Percentiles rank a stretch among this genome's conserved stretches.
Conservation (phyloP, 176 grass and related monocot genomes). For the Paspalum vaginatum region DNA sequence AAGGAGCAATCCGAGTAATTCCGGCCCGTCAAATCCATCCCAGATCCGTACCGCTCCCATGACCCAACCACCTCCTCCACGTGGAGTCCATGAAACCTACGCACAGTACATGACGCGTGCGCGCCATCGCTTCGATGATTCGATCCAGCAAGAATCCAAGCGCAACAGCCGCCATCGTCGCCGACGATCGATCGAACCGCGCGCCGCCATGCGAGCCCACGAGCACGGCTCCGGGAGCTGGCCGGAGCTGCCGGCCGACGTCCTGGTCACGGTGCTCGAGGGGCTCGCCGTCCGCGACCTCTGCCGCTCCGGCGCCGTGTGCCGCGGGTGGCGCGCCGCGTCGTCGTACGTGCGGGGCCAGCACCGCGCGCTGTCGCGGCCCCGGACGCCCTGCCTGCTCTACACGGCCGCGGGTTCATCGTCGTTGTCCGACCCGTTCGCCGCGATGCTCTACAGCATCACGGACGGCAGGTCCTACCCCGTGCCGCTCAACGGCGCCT, state of each 20-base stretch:
- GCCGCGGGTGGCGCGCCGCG: conserved; percentile 8
- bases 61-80: background rate
- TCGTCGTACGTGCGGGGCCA: background rate
- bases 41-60: background rate
- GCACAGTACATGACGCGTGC: background rate
- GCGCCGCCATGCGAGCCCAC: background rate
- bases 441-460: conserved; percentile 1
- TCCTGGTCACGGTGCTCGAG: conserved; percentile 9
- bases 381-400: background rate
- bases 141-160: background rate
- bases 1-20: background rate
- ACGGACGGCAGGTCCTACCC: background rate
- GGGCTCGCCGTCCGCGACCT: background rate
- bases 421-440: background rate
- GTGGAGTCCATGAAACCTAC: background rate
- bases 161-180: background rate
- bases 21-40: background rate
- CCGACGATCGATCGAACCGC: background rate
- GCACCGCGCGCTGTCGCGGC: background rate
- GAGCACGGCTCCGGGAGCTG: background rate
- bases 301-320: conserved; percentile 10
- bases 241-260: background rate
- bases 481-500: background rate
- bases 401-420: background rate
- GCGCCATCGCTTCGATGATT: background rate